Evolutionary conservation across 2,329 filamentous ascomycete genomes (phyloP), one percentile per base, ranked within the genome.

Genomic region (Apiospora saccharicola): DNA sequence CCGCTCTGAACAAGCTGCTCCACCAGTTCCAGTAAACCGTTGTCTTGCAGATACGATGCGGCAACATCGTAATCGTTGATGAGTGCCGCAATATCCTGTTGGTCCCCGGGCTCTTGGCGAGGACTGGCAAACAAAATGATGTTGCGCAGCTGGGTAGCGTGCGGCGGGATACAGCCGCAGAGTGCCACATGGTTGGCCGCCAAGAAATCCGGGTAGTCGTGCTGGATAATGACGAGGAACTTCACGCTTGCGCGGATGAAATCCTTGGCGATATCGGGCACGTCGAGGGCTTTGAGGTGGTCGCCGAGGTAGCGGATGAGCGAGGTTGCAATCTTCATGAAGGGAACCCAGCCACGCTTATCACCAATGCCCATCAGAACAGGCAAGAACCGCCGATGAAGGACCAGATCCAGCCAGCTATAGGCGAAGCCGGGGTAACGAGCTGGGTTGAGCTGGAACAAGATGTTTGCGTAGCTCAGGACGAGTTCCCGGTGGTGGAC

Each of bases 121-220:
- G 91, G 72, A 81, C 81, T 26, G 89, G 90, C 34, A 93, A 93
- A 93, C 74, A 98, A 88, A 70, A 99, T 91, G 71, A 98, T 87
- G 79, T 98, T 98, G 75, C 95, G 91, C 70, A 98, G 87, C 82
- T 98, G 96, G 22, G 92, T 91, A 82, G 94, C 96, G 78, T 96
- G 93, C 69, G 91, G 90, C 1, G 95, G 94, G 72, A 98, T 92
- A 78, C 90, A 91, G 77, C 93, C 92, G 83, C 92, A 95, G 70
- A 99, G 90, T 76, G 91, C 90, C 76, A 94, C 90, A 79, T 97
- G 94, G 81, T 97, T 94, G 77, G 95, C 94, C 7, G 94, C 93
- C 57, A 99, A 85, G 82, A 98, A 99, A 72, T 98, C 95, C 0
- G 96, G 93, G 82, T 94, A 98, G 81, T 99, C 96, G 79, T 98